Evolutionary conservation across 352 stramenopile species (phyloP).

Genomic region (Globisporangium nodosum): DNA sequence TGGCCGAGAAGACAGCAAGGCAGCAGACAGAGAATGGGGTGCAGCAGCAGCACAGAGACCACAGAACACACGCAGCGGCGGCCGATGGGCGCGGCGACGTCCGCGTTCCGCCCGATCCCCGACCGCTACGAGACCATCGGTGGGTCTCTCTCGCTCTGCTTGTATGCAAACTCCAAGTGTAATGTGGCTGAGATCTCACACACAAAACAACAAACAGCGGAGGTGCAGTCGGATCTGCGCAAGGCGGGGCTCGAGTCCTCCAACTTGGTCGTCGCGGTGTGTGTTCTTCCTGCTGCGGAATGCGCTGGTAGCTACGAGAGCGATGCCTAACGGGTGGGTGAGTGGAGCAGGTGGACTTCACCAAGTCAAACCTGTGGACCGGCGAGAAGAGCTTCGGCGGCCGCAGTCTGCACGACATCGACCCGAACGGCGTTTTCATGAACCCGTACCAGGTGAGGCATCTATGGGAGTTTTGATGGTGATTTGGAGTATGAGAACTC

Average conservation of each 20-base stretch:
- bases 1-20: too few species aligned
- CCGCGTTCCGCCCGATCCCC: conserved; percentile 24
- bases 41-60: conserved; percentile 1
- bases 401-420: conserved; percentile 52
- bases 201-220: conserved; percentile 7
- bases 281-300: conserved; percentile 1
- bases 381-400: conserved; percentile 59
- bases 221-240: conserved; percentile 23
- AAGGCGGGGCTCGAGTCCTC: conserved; percentile 49
- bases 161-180: neutral
- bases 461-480: neutral
- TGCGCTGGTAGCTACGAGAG: neutral
- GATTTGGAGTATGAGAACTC: neutral
- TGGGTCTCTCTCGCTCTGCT: neutral
- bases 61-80: neutral
- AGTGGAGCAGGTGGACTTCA: conserved; percentile 49
- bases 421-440: conserved; percentile 27
- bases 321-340: neutral
- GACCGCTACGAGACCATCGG: conserved; percentile 43
- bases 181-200: neutral
- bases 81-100: neutral
- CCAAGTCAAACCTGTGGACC: conserved; percentile 65
- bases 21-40: neutral
- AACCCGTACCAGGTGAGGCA: conserved; percentile 60
- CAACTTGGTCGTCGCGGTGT: conserved; percentile 55